Evolutionary conservation across 345 rosid genomes (phyloP), one percentile per base, ranked within the genome.

Genomic region (Orychophragmus violaceus): DNA sequence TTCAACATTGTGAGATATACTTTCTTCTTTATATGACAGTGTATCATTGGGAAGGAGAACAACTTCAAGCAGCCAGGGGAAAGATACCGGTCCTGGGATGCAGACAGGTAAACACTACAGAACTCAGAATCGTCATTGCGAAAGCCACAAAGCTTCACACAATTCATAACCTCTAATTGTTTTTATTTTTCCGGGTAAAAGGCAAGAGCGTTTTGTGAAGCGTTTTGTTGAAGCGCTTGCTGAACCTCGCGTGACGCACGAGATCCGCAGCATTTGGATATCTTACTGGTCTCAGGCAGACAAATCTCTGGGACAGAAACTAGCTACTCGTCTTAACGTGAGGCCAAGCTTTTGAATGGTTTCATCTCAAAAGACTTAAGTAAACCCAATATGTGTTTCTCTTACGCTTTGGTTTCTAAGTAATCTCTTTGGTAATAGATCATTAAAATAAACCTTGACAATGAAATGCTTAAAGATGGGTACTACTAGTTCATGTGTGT

Each of bases 61-160:
- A 88, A 94, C 84, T 90, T 93, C 84, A 78, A 90, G 75, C 92
- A 93, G 75, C 91, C 99, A 44, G 97, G 99, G 36, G 92, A 93
- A 76, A 80, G 96, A 76, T 93, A 84, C 79, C 69, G 89, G 7
- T 85, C 99, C 9, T 93, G 85, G 84, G 68, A 76, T 32, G 79
- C 97, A 3, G 92, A 87, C 81, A 93, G 96, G 98, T 93, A 83
- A 61, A 33, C 33, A 24, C 58, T 29, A 28, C 7, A 21, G 19
- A 41, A 56, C 52, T 55, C n/a, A 11, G 6, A 56, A 30, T 14
- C 48, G 18, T 53, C 37, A 5, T 44, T 55, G 23, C 45, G 39
- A 46, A 57, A 62, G 3, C 36, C 24, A 41, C 17, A 41, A 16
- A 36, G 42, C 42, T 36, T 36, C 16, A 41, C 55, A 55, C 8